Evolutionary conservation across 1,284 basidiomycete species (phyloP).

Genomic region (Flammula alnicola): DNA sequence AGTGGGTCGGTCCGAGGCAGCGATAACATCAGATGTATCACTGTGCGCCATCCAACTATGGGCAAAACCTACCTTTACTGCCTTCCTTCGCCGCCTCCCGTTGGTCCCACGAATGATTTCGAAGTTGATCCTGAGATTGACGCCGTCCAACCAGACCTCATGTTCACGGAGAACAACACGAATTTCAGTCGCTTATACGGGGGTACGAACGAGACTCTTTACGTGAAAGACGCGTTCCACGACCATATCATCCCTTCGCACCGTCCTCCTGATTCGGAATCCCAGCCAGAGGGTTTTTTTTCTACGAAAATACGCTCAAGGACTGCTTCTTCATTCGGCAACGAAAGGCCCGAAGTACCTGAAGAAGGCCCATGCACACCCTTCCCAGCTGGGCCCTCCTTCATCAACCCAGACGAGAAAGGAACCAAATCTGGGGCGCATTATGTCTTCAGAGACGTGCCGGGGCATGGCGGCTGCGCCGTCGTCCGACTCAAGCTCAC

Average conservation of each 20-base stretch:
- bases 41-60: slow-evolving; percentile 75
- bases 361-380: slow-evolving; percentile 60
- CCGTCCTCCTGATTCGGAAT: slow-evolving; percentile 59
- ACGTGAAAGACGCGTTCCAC: slow-evolving; percentile 98
- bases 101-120: slow-evolving; percentile 68
- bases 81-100: slow-evolving; percentile 90
- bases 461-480: slow-evolving; percentile 90
- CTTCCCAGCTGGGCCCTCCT: slow-evolving; percentile 55
- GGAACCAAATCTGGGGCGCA: slow-evolving; percentile 96
- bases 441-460: slow-evolving; percentile 87
- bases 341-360: slow-evolving; percentile 34
- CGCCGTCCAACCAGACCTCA: slow-evolving; percentile 77
- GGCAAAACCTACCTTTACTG: slow-evolving; percentile 87
- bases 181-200: slow-evolving; percentile 93
- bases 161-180: slow-evolving; percentile 98
- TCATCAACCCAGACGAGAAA: slow-evolving; percentile 85
- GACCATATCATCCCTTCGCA: slow-evolving; percentile 92
- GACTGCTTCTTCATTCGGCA: slow-evolving; percentile 48
- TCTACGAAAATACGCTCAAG: slow-evolving; percentile 53
- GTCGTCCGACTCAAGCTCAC: slow-evolving; percentile 96
- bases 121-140: slow-evolving; percentile 64
- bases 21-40: slow-evolving; percentile 67
- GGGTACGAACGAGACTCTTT: slow-evolving; percentile 81
- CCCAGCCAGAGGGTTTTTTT: slow-evolving; percentile 45
- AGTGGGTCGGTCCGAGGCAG: slow-evolving; percentile 53